Evolutionary conservation across 177 flowering plant genomes (phyloP).

Genomic region (Vitis hybrid): DNA sequence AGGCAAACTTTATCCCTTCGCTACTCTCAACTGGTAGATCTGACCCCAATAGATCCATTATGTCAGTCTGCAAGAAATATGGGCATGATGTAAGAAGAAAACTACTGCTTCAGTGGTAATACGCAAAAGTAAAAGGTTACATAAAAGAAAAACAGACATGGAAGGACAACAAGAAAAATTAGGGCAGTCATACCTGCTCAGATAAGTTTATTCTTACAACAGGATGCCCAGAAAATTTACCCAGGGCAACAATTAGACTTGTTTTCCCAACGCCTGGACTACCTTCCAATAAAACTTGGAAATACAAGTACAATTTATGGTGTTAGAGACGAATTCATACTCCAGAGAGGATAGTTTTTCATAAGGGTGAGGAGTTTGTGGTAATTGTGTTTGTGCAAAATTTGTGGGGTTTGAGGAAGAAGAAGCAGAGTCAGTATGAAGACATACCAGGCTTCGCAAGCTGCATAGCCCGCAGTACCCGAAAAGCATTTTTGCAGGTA

Average conservation of each 20-base stretch:
- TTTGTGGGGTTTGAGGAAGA: neutral
- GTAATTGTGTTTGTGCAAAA: neutral
- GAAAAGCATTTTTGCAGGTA: conserved; percentile 75
- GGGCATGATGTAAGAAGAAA: neutral
- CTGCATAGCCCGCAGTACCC: conserved; percentile 93
- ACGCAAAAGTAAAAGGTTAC: neutral
- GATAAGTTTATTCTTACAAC: conserved; percentile 96
- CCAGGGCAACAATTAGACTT: conserved; percentile 80
- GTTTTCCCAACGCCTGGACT: conserved; percentile 99
- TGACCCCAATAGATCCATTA: conserved; percentile 95
- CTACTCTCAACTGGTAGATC: conserved; percentile 89
- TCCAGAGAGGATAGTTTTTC: neutral
- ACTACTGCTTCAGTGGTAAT: neutral
- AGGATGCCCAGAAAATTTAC: conserved; percentile 79
- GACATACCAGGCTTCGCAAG: conserved; percentile 80
- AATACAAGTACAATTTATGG: conserved; percentile 9
- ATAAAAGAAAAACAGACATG: neutral
- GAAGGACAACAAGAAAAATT: neutral
- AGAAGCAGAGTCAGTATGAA: neutral
- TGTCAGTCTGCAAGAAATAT: conserved; percentile 75
- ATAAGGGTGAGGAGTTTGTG: neutral
- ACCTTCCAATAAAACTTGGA: conserved; percentile 87
- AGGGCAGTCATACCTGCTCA: conserved; percentile 68
- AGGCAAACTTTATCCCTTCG: conserved; percentile 87
- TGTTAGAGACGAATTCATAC: conserved; percentile 4